phyloP scores from a whole-genome alignment of 2,329 filamentous ascomycete species.

The Aureobasidium uvarum region DNA sequence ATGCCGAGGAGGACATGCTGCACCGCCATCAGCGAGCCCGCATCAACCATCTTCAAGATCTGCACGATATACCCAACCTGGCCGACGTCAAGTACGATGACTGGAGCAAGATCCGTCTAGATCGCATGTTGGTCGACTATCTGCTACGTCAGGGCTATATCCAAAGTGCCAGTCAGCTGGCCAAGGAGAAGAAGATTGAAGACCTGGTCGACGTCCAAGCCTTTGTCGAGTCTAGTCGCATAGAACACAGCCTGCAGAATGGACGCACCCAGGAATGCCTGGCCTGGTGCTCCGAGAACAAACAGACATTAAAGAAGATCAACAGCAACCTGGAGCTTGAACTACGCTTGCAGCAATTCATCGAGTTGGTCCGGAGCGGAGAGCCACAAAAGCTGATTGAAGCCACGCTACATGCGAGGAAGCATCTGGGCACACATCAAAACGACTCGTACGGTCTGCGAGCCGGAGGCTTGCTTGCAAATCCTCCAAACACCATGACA shows the following conservation, averaged over 20 bases:
- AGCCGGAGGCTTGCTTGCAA: conserved; percentile 78
- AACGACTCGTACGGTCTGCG: conserved; percentile 66
- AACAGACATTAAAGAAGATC: conserved; percentile 85
- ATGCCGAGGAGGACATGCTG: conserved; percentile 75
- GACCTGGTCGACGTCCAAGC: conserved; percentile 86
- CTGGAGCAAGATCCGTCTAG: conserved; percentile 79
- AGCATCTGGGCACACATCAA: conserved; percentile 70
- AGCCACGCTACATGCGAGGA: conserved; percentile 77
- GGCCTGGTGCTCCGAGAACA: conserved; percentile 90
- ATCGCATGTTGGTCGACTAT: conserved; percentile 89
- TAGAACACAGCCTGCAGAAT: conserved; percentile 68
- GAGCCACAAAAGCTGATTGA: conserved; percentile 66
- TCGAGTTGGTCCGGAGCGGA: conserved; percentile 76
- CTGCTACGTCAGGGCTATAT: conserved; percentile 80
- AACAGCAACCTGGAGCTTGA: conserved; percentile 89
- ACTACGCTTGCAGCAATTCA: conserved; percentile 89
- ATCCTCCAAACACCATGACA: conserved; percentile 59
- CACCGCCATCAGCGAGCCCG: conserved; percentile 74
- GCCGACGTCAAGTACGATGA: conserved; percentile 91
- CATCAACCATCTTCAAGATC: conserved; percentile 73
- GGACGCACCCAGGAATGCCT: conserved; percentile 76
- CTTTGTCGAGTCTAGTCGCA: conserved; percentile 76
- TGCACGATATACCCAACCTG: conserved; percentile 75
- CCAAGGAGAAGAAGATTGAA: conserved; percentile 70
- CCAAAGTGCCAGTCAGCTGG: conserved; percentile 71